These are phyloP conservation scores for Monosporascus sp. DNA, from an alignment of 2,329 filamentous ascomycete genomes.

Conservation along the genomic window DNA sequence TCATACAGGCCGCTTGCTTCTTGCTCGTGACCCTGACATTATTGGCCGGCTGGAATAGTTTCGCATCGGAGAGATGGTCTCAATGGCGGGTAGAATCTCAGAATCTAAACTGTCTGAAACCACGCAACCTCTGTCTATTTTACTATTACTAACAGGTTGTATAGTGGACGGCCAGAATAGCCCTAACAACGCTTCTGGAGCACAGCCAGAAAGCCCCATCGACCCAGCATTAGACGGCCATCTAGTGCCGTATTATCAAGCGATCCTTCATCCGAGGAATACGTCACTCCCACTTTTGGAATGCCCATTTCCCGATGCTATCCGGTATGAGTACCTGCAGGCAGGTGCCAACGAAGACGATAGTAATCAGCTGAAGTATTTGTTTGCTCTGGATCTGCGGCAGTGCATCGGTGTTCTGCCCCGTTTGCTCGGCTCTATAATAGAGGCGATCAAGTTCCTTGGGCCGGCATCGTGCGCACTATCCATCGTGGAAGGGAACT, in stretches of 20 bases:
- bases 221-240: conserved; percentile 3
- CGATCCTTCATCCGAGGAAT: conserved; percentile 23
- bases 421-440: conserved; percentile 45
- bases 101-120: neutral
- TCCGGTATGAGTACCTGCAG: conserved; percentile 18
- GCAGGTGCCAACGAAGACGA: neutral
- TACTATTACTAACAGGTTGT: neutral
- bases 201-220: neutral
- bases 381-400: conserved; percentile 50
- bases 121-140: neutral
- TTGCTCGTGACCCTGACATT: conserved; percentile 1
- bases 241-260: conserved; percentile 18
- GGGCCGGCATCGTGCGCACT: conserved; percentile 46
- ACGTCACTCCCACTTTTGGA: conserved; percentile 17
- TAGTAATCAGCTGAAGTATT: conserved; percentile 29
- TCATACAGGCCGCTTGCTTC: conserved; percentile 1
- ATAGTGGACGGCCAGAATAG: neutral
- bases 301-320: conserved; percentile 20
- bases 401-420: conserved; percentile 41
- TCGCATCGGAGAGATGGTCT: neutral
- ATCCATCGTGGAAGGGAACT: conserved; percentile 51
- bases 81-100: neutral
- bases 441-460: conserved; percentile 45
- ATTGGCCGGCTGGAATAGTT: conserved; percentile 1
- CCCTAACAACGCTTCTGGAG: no score